These are phyloP conservation scores for Alternaria tenuissima DNA, from an alignment of 2,329 filamentous ascomycete species.

Conservation along the genomic window DNA sequence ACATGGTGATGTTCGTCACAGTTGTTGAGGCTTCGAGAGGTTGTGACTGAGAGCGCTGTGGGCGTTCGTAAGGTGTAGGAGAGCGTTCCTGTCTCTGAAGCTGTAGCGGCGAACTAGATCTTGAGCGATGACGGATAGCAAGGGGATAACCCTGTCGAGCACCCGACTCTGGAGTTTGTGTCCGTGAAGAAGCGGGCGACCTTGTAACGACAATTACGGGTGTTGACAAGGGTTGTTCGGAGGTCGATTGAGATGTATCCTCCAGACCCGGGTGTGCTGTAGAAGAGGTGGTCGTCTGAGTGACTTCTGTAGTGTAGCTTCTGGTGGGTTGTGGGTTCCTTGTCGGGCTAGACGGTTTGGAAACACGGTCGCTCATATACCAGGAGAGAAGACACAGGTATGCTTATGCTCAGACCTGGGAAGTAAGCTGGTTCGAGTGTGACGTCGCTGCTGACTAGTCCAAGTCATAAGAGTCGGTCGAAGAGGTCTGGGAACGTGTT, in stretches of 20 bases:
- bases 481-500: constrained; percentile 7
- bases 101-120: constrained; percentile 24
- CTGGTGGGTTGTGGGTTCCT: constrained; percentile 25
- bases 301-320: constrained; percentile 17
- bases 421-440: constrained; percentile 1
- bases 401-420: constrained; percentile 8
- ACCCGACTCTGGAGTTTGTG: constrained; percentile 12
- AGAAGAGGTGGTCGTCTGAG: constrained; percentile 14
- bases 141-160: constrained; percentile 24
- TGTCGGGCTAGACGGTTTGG: constrained; percentile 35
- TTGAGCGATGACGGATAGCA: constrained; percentile 15
- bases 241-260: constrained; percentile 34
- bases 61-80: constrained; percentile 25
- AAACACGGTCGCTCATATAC: constrained; percentile 36
- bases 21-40: constrained; percentile 13
- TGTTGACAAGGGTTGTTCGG: constrained; percentile 24
- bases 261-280: constrained; percentile 14
- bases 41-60: constrained; percentile 25
- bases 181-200: constrained; percentile 15
- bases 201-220: constrained; percentile 33
- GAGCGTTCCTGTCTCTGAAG: constrained; percentile 17
- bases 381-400: background rate
- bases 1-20: constrained; percentile 33
- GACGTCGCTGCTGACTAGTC: constrained; percentile 14
- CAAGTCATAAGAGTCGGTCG: background rate